These are phyloP conservation scores for Ceratobasidium sp. DNA, from an alignment of 1,284 basidiomycete species.

Conservation along the genomic window DNA sequence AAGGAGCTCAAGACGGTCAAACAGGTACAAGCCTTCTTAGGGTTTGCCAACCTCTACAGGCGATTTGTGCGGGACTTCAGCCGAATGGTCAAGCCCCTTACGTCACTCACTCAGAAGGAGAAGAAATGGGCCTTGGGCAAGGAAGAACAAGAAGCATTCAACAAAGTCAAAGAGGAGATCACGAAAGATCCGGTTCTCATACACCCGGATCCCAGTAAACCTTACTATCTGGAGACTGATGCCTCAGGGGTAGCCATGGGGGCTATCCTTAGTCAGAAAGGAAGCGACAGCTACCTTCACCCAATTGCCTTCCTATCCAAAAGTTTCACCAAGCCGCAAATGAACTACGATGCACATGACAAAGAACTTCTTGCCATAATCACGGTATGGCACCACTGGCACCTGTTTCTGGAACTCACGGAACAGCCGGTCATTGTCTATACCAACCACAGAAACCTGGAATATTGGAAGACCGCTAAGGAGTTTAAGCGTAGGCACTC, in stretches of 20 bases:
- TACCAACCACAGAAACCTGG: slow-evolving; percentile 20
- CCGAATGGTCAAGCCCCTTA: too few species aligned
- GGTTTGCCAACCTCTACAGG: too few species aligned
- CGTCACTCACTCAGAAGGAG: not conserved
- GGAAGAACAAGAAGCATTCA: not conserved
- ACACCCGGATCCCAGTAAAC: slow-evolving; percentile 10
- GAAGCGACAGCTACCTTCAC: slow-evolving; percentile 8
- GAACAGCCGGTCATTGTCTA: not conserved
- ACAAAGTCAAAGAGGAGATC: not conserved
- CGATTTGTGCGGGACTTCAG: too few species aligned
- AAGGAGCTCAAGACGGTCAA: not conserved
- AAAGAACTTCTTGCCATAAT: slow-evolving; percentile 39
- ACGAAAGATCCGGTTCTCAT: slow-evolving; percentile 15
- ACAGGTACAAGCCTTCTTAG: not conserved
- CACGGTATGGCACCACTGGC: slow-evolving; percentile 19
- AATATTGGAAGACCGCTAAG: not conserved
- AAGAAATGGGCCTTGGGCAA: not conserved
- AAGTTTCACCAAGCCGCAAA: not conserved
- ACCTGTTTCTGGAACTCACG: slow-evolving; percentile 31
- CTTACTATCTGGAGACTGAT: slow-evolving; percentile 29
- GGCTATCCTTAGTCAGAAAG: too few species aligned
- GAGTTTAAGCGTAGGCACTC: not conserved
- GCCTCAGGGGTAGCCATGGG: slow-evolving; percentile 31
- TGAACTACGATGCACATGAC: slow-evolving; percentile 27
- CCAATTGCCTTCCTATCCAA: slow-evolving; percentile 19